Conservation (phyloP, 1,139 yeast genomes). For the Geotrichum candidum region DNA sequence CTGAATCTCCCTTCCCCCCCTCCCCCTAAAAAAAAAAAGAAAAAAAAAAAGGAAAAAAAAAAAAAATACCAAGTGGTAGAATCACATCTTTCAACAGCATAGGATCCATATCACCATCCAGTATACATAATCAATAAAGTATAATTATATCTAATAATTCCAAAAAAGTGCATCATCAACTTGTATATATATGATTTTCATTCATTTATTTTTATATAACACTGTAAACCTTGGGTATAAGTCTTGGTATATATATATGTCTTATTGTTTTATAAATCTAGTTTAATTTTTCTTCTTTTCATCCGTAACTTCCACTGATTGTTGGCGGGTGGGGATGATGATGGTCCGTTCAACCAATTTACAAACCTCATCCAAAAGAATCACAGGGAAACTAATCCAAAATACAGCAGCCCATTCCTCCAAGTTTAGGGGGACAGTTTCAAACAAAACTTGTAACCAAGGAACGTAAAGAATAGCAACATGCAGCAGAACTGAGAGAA, state of each 20-base stretch:
- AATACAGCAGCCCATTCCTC: slow-evolving; percentile 38
- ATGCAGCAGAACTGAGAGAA: slow-evolving; percentile 35
- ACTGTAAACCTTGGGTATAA: too few species aligned
- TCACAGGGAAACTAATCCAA: slow-evolving; percentile 36
- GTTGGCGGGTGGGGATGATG: slow-evolving; percentile 7
- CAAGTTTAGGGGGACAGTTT: slow-evolving; percentile 33
- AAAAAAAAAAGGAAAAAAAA: neutral
- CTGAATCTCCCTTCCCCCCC: neutral
- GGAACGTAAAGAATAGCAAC: slow-evolving; percentile 35
- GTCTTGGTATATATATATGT: too few species aligned
- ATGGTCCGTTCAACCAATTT: slow-evolving; percentile 32
- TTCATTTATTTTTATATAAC: too few species aligned
- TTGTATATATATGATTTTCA: neutral
- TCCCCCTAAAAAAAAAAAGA: neutral
- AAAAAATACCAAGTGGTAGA: neutral
- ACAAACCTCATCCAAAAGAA: slow-evolving; percentile 36
- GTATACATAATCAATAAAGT: neutral
- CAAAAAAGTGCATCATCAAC: neutral
- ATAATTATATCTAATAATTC: neutral
- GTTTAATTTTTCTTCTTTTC: neutral
- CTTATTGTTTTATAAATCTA: neutral
- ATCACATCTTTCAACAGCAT: too few species aligned
- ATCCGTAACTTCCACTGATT: neutral
- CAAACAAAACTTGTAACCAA: slow-evolving; percentile 32
- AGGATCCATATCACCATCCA: neutral